Conservation (phyloP, 1,139 yeast genomes). For the Geotrichum candidum region DNA sequence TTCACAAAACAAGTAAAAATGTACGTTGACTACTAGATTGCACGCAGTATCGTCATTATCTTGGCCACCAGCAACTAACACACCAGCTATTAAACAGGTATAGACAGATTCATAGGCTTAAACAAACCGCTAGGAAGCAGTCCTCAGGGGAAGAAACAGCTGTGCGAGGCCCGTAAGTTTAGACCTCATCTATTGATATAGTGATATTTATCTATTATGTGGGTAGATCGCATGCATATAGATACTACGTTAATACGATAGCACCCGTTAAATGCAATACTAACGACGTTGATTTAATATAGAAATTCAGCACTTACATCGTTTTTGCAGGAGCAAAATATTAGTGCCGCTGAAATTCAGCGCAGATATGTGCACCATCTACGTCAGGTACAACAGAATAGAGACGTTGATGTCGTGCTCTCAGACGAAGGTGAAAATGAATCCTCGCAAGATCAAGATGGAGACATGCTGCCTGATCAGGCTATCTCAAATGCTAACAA, state of each 20-base stretch:
- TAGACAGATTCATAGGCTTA: constrained; percentile 10
- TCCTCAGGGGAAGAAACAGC: constrained; percentile 1
- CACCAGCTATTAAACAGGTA: constrained; percentile 5
- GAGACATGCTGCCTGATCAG: constrained; percentile 14
- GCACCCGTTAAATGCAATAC: neutral
- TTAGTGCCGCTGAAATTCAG: constrained; percentile 56
- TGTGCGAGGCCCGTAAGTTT: constrained; percentile 30
- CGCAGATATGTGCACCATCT: constrained; percentile 45
- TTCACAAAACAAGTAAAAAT: neutral
- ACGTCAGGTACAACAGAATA: constrained; percentile 22
- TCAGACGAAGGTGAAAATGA: constrained; percentile 12
- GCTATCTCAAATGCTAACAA: constrained; percentile 14
- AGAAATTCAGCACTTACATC: constrained; percentile 41
- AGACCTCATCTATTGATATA: neutral
- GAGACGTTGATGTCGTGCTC: constrained; percentile 1
- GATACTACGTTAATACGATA: neutral
- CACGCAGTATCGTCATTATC: neutral
- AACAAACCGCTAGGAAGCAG: constrained; percentile 1
- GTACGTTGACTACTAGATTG: neutral
- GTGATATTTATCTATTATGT: neutral
- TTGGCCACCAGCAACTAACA: neutral
- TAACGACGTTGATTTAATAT: neutral
- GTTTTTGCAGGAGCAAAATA: constrained; percentile 57
- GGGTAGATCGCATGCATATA: neutral
- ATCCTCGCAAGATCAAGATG: constrained; percentile 19